Conservation (phyloP, 2,329 filamentous ascomycete genomes). For the Catunica adiposa region DNA sequence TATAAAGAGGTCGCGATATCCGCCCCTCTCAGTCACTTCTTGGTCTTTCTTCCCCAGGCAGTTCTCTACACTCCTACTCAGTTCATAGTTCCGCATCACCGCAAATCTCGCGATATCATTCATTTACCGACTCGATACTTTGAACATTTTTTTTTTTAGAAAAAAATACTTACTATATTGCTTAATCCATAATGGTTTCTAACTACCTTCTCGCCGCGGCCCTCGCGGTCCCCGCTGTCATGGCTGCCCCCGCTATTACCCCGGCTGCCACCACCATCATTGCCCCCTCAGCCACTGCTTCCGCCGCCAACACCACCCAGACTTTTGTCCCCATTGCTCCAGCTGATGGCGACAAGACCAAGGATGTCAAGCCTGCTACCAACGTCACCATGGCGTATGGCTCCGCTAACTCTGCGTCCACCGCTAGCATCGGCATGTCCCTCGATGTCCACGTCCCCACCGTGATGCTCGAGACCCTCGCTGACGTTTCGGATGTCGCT, state of each 20-base stretch:
- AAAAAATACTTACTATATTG: not conserved
- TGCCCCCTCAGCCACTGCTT: not conserved
- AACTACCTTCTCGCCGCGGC: not conserved
- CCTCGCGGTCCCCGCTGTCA: not conserved
- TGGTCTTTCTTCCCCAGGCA: conserved; percentile 1
- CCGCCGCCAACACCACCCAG: conserved; percentile 3
- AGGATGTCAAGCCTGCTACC: conserved; percentile 1
- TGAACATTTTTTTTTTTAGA: not conserved
- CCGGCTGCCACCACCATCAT: not conserved
- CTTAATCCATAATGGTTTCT: not conserved
- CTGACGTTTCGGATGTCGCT: conserved; percentile 14
- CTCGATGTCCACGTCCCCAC: conserved; percentile 16
- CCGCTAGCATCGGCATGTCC: conserved; percentile 17
- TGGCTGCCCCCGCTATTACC: not conserved
- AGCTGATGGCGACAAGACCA: conserved; percentile 14
- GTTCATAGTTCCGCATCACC: not conserved
- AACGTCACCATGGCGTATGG: conserved; percentile 14
- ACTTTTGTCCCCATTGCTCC: conserved; percentile 11
- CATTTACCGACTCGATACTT: not conserved
- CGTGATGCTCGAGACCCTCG: conserved; percentile 17
- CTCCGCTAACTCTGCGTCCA: conserved; percentile 14
- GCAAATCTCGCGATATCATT: not conserved
- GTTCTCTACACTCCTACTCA: not conserved
- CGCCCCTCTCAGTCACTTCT: not conserved
- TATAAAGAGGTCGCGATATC: not conserved